phyloP scores from a whole-genome alignment of 2,329 filamentous ascomycete species.

The Aspergillus flavus region DNA sequence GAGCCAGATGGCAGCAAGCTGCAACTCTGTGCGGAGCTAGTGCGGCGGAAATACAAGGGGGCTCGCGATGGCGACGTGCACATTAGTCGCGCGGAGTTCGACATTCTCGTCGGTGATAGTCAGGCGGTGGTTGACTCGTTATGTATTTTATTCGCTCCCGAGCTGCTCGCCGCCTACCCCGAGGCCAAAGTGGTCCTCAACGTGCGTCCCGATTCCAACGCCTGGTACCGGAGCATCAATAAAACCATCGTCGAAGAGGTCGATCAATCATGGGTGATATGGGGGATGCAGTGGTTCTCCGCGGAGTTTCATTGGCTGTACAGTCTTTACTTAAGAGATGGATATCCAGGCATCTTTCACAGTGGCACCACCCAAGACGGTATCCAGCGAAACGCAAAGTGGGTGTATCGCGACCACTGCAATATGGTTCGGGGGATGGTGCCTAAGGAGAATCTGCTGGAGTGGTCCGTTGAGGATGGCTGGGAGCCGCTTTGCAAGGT shows the following conservation, averaged over 20 bases:
- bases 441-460: slow-evolving; percentile 23
- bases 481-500: slow-evolving; percentile 31
- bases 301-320: slow-evolving; percentile 17
- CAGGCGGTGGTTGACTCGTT: slow-evolving; percentile 36
- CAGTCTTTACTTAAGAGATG: slow-evolving; percentile 10
- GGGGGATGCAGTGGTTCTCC: slow-evolving; percentile 11
- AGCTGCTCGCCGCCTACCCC: slow-evolving; percentile 39
- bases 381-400: slow-evolving; percentile 21
- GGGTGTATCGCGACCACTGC: slow-evolving; percentile 27
- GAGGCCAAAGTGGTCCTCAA: slow-evolving; percentile 21
- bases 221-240: slow-evolving; percentile 14
- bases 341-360: slow-evolving; percentile 16
- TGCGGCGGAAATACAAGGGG: slow-evolving; percentile 16
- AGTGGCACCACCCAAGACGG: background rate
- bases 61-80: slow-evolving; percentile 14
- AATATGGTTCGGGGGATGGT: slow-evolving; percentile 29
- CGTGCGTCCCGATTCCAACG: slow-evolving; percentile 10
- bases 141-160: slow-evolving; percentile 31
- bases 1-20: slow-evolving; percentile 13
- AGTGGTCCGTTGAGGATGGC: slow-evolving; percentile 31
- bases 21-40: slow-evolving; percentile 11
- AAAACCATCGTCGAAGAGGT: slow-evolving; percentile 14
- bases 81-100: slow-evolving; percentile 25
- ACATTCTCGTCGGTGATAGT: slow-evolving; percentile 32
- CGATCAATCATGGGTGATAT: slow-evolving; percentile 6